Base-by-base conservation (phyloP, 2,329 filamentous ascomycete genomes). In the Aureobasidium vineae region DNA sequence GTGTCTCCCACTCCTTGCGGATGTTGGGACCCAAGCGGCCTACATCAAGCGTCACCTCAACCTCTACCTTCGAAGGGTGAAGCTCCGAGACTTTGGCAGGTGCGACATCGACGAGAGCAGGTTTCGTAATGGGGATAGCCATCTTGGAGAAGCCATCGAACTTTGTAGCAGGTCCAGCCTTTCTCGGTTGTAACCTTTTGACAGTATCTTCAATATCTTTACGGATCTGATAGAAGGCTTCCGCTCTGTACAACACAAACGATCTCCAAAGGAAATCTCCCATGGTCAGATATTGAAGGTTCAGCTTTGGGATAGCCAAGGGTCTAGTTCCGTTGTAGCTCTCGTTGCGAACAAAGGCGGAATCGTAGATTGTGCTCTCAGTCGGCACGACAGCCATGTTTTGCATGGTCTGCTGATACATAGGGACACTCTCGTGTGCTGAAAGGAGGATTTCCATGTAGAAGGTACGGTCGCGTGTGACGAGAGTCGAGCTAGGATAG, bases 241-340 rank as follows among this genome's bases (percentile, higher is more conserved):
- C 95, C 67, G 89, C 90, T 47, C 94, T 88, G 75, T 97, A 95
- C 10, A 99, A 81, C 16, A 96, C 84, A 73, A 98, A 89, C 0
- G 94, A 92, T 69, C 96, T 86, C 92, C 93, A 99, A n/a, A 99
- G 80, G 72, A 99, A 99, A 77, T 99, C 95, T 2, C 92, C 92
- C 60, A 97, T 87, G 2, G 93, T 96, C 16, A 99, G 83, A 77
- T 99, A 99, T 74, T 99, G 95, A 33, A 99, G 81, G 72, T 97
- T 99, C 53, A 98, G 79, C 76, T 99, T 99, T 2, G 95, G 95
- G 50, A 99, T 87, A 2, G 95, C 91, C 67, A 99, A 82, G 5
- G 95, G 93, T 56, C 86, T 86, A 28, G 91, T 92, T 31, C 93
- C 93, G 75, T 97, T 89, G 72, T 97, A 98, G 8, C 83, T 84